These are phyloP conservation scores for Metschnikowia amazonensis DNA, from an alignment of 805 yeast species.

Conservation along the genomic window DNA sequence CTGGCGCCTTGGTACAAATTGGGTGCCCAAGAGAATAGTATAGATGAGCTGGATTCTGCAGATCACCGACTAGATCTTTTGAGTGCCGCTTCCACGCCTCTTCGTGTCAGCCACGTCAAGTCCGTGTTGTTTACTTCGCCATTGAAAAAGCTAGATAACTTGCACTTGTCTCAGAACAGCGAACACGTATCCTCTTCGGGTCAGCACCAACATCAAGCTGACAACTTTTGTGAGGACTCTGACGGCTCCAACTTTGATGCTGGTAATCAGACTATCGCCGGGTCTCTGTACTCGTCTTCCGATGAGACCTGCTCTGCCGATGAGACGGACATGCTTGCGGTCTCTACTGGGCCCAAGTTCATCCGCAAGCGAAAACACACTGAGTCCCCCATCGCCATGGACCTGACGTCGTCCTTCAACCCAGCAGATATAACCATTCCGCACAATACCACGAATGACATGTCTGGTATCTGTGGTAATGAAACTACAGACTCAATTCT, in stretches of 20 bases:
- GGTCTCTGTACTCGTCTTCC: conserved; percentile 11
- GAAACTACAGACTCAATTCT: conserved; percentile 15
- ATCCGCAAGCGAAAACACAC: conserved; percentile 26
- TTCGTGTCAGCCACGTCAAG: conserved; percentile 14
- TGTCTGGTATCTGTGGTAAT: conserved; percentile 18
- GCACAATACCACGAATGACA: conserved; percentile 13
- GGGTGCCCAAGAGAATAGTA: conserved; percentile 6
- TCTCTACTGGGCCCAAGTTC: conserved; percentile 20
- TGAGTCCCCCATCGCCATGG: conserved; percentile 26
- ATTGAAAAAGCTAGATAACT: conserved; percentile 30
- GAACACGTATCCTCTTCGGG: not conserved
- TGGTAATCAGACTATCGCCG: conserved; percentile 29
- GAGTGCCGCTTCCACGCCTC: conserved; percentile 26
- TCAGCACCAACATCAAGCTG: not conserved
- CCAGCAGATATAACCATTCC: conserved; percentile 8
- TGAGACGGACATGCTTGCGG: conserved; percentile 7
- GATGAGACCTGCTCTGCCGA: conserved; percentile 9
- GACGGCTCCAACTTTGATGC: conserved; percentile 9
- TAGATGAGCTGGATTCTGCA: conserved; percentile 5
- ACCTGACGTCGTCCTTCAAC: conserved; percentile 22
- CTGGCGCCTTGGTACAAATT: conserved; percentile 11
- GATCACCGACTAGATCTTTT: conserved; percentile 16
- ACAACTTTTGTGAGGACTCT: conserved; percentile 8
- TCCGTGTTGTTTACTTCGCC: conserved; percentile 30
- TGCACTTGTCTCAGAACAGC: conserved; percentile 21